Conservation (phyloP, 805 yeast species). For the Ogataea sp. region DNA sequence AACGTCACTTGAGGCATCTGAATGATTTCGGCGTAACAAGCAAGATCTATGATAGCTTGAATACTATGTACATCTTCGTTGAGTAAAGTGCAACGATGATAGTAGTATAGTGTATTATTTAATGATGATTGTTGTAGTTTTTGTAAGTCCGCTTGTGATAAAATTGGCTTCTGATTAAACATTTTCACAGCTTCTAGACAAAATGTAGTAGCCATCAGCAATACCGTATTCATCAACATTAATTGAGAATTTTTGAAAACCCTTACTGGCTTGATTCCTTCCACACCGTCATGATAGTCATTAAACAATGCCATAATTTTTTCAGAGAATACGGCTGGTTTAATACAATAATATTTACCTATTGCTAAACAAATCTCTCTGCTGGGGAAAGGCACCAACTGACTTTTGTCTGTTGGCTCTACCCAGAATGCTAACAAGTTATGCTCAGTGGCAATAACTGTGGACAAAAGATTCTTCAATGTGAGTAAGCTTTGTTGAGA, state of each 20-base stretch:
- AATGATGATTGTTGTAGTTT: constrained; percentile 23
- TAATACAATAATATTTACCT: background rate
- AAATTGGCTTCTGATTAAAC: constrained; percentile 1
- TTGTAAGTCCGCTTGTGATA: constrained; percentile 13
- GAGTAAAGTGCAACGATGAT: constrained; percentile 38
- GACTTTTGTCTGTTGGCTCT: constrained; percentile 21
- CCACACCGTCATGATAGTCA: constrained; percentile 17
- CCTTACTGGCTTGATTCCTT: constrained; percentile 15
- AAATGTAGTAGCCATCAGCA: constrained; percentile 13
- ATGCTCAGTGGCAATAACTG: constrained; percentile 12
- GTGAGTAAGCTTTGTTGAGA: constrained; percentile 11
- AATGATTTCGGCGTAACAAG: constrained; percentile 27
- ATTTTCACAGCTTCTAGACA: constrained; percentile 3
- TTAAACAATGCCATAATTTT: constrained; percentile 4
- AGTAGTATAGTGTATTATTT: constrained; percentile 41
- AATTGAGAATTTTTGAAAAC: constrained; percentile 23
- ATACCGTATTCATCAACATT: constrained; percentile 21
- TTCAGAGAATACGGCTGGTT: background rate
- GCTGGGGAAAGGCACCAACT: constrained; percentile 24
- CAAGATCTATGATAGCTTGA: constrained; percentile 43
- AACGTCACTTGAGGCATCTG: constrained; percentile 31
- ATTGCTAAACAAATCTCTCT: constrained; percentile 5
- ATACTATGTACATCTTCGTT: constrained; percentile 45
- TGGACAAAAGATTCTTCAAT: constrained; percentile 16
- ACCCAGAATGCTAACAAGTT: constrained; percentile 22